Evolutionary conservation across 2,329 filamentous ascomycete species (phyloP).

Genomic region (Cladosporium sp.): DNA sequence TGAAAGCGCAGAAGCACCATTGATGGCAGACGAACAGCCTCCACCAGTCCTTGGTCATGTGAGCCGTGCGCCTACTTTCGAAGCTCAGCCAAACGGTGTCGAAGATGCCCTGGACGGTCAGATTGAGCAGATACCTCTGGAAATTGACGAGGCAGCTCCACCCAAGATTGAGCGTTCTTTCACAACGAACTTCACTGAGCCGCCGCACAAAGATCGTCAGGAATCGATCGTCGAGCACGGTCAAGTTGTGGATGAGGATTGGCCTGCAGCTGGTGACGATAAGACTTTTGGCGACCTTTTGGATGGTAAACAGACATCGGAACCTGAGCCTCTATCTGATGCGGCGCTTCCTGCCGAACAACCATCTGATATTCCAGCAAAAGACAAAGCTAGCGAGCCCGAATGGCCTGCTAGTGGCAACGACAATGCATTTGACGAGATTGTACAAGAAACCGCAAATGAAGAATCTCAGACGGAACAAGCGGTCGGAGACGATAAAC

Average conservation of each 20-base stretch:
- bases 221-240: constrained; percentile 1
- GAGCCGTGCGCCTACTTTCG: constrained; percentile 15
- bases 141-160: background rate
- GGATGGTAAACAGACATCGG: constrained; percentile 11
- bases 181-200: constrained; percentile 30
- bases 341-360: background rate
- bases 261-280: constrained; percentile 29
- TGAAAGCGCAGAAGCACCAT: constrained; percentile 38
- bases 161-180: constrained; percentile 26
- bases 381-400: background rate
- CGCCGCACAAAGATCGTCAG: constrained; percentile 12
- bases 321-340: background rate
- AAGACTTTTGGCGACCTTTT: constrained; percentile 30
- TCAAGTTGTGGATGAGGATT: constrained; percentile 16
- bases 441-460: constrained; percentile 10
- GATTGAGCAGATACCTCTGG: background rate
- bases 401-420: constrained; percentile 13
- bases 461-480: background rate
- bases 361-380: background rate
- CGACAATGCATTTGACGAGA: constrained; percentile 20
- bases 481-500: background rate
- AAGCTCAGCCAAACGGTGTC: background rate
- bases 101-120: background rate
- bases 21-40: constrained; percentile 38
- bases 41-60: constrained; percentile 24